Evolutionary conservation across 306 rosid species (phyloP).

Genomic region (Fragaria iinumae): DNA sequence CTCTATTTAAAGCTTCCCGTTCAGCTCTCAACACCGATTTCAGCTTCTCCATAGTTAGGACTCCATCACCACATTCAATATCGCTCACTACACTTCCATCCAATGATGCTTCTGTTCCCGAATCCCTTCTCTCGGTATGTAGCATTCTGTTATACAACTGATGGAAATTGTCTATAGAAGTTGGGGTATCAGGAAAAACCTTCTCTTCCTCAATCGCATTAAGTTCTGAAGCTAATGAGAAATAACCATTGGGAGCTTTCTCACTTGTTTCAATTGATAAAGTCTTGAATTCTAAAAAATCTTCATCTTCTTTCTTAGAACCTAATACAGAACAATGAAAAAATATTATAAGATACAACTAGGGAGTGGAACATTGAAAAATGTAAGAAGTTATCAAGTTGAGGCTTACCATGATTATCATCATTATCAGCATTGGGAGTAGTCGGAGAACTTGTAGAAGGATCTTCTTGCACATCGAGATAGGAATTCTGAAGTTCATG

Average conservation of each 20-base stretch:
- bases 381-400: slow-evolving; percentile 5
- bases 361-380: not conserved
- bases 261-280: slow-evolving; percentile 44
- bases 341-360: not conserved
- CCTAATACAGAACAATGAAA: slow-evolving; percentile 23
- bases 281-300: slow-evolving; percentile 49
- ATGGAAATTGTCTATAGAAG: slow-evolving; percentile 60
- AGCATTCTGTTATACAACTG: slow-evolving; percentile 64
- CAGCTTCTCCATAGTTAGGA: slow-evolving; percentile 54
- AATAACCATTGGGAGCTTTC: slow-evolving; percentile 34
- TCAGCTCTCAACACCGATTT: slow-evolving; percentile 63
- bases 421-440: slow-evolving; percentile 30
- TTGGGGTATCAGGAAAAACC: slow-evolving; percentile 76
- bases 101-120: slow-evolving; percentile 71
- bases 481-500: slow-evolving; percentile 31
- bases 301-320: slow-evolving; percentile 37
- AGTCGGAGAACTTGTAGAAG: slow-evolving; percentile 51
- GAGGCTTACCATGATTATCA: slow-evolving; percentile 47
- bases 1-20: slow-evolving; percentile 62
- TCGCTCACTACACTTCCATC: slow-evolving; percentile 80
- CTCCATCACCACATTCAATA: slow-evolving; percentile 55
- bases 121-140: slow-evolving; percentile 68
- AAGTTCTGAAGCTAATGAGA: slow-evolving; percentile 36
- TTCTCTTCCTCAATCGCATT: slow-evolving; percentile 68
- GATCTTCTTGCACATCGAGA: slow-evolving; percentile 41